Evolutionary conservation across 1,284 basidiomycete species (phyloP), one percentile per base, ranked within the genome.

Genomic region (Austroboletus novae-zelandiae): DNA sequence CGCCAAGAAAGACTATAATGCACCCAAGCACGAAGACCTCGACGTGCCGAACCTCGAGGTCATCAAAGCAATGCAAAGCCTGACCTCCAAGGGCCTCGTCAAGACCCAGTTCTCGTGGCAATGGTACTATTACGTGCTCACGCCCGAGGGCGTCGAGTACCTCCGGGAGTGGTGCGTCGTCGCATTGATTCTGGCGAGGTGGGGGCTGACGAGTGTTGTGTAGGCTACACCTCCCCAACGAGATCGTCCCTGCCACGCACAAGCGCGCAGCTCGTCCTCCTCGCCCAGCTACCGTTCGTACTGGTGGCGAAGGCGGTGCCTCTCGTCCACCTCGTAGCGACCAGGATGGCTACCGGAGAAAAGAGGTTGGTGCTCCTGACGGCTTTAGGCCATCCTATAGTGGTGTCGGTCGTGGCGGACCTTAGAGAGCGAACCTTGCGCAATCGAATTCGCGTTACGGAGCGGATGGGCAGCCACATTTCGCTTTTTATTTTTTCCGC

Each of bases 71-170:
- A 88, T 96, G 79, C 96, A 99, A 76, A 95, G 91, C 74, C 81
- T 99, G 64, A 98, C 92, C 70, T 98, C 94, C 55, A 89, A 84
- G 75, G 94, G 94, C 58, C 89, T 81, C 75, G 94, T 99, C 75
- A 97, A 98, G 86, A 98, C 96, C 61, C 95, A 95, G 72, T 94
- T 95, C 80, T 92, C 88, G 49, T 96, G 92, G 92, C 91, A 94
- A 69, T 93, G 84, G 80, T 94, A 92, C 75, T 95, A 96, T 82
- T 97, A 97, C 77, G 82, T 85, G 68, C 81, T 97, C 69, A 97
- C 94, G 64, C 87, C 91, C 54, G 94, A 97, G 73, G 94, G 94
- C 67, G 88, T 97, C 57, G 92, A 95, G 61, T 95, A 91, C 77
- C 87, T 98, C 72, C 87, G 94, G 61, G 92, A 96, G 76, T 94